A percentile compares a stretch with the other conserved stretches of the same genome.
phyloP scores from a whole-genome alignment of 768 basidiomycete species.

The Auriscalpium microsporum region DNA sequence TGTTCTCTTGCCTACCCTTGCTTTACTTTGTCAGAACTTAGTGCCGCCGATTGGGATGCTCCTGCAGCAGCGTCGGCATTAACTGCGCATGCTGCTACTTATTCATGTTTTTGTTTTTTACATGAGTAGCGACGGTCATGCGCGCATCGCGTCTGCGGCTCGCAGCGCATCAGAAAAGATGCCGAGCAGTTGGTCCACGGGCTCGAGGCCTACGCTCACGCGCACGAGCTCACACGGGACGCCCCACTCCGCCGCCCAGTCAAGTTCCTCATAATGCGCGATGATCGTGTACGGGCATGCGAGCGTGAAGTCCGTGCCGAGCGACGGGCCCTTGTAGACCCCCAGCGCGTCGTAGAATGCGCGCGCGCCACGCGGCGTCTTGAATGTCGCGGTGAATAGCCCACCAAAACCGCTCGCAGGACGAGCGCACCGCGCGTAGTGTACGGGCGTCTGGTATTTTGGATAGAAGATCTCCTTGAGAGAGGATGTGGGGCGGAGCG shows the following conservation, averaged over 20 bases:
- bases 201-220: slow-evolving; percentile 86
- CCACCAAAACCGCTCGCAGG: slow-evolving; percentile 52
- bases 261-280: slow-evolving; percentile 82
- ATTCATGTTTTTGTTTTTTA: too few relatives aligned
- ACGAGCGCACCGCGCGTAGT: slow-evolving; percentile 53
- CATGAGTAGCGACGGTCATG: not conserved
- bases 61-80: too few relatives aligned
- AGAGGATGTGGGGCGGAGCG: slow-evolving; percentile 24
- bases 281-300: slow-evolving; percentile 91
- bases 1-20: too few relatives aligned
- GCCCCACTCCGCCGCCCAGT: slow-evolving; percentile 87
- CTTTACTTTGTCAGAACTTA: too few relatives aligned
- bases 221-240: slow-evolving; percentile 80
- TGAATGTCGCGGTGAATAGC: slow-evolving; percentile 83
- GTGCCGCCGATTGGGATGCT: too few relatives aligned
- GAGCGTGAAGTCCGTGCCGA: slow-evolving; percentile 94
- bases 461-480: slow-evolving; percentile 88
- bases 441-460: slow-evolving; percentile 61
- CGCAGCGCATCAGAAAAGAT: slow-evolving; percentile 58
- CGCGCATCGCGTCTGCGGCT: slow-evolving; percentile 47
- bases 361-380: slow-evolving; percentile 49
- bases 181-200: slow-evolving; percentile 42
- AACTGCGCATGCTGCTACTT: too few relatives aligned
- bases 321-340: slow-evolving; percentile 83
- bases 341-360: slow-evolving; percentile 81